Evolutionary conservation across 2,329 filamentous ascomycete genomes (phyloP).

Genomic region (Pseudogymnoascus sp.): DNA sequence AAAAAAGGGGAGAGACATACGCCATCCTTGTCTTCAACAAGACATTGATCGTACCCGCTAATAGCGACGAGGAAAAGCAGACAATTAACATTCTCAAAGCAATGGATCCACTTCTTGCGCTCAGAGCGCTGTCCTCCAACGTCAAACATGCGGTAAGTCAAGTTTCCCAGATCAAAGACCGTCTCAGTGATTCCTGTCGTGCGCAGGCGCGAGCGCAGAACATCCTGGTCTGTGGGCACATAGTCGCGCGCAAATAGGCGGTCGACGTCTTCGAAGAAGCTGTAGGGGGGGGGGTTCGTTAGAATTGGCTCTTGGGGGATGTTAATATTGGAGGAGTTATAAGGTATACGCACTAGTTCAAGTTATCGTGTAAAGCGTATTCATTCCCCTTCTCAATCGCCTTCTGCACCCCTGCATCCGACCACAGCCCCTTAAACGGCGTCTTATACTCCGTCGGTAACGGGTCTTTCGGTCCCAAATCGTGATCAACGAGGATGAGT

Average conservation of each 20-base stretch:
- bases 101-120: conserved; percentile 74
- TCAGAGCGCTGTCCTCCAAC: conserved; percentile 68
- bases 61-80: conserved; percentile 90
- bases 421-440: conserved; percentile 80
- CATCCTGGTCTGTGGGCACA: conserved; percentile 87
- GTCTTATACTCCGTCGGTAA: conserved; percentile 71
- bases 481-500: conserved; percentile 68
- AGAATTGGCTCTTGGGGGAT: neutral
- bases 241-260: conserved; percentile 70
- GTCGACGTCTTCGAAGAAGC: conserved; percentile 76
- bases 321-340: neutral
- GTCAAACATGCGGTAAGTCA: conserved; percentile 90
- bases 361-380: conserved; percentile 91
- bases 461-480: conserved; percentile 73
- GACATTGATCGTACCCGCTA: conserved; percentile 90
- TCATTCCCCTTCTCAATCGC: conserved; percentile 94
- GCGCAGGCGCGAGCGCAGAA: conserved; percentile 78
- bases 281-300: conserved; percentile 32
- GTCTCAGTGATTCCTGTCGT: conserved; percentile 97
- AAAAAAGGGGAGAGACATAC: conserved; percentile 44
- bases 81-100: conserved; percentile 82
- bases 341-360: conserved; percentile 66
- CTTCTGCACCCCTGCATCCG: conserved; percentile 70
- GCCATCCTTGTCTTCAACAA: conserved; percentile 93
- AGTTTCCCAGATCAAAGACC: conserved; percentile 80